Evolutionary conservation across 805 yeast species (phyloP), one percentile per base, ranked within the genome.

Genomic region (Priceomyces melissophilus): DNA sequence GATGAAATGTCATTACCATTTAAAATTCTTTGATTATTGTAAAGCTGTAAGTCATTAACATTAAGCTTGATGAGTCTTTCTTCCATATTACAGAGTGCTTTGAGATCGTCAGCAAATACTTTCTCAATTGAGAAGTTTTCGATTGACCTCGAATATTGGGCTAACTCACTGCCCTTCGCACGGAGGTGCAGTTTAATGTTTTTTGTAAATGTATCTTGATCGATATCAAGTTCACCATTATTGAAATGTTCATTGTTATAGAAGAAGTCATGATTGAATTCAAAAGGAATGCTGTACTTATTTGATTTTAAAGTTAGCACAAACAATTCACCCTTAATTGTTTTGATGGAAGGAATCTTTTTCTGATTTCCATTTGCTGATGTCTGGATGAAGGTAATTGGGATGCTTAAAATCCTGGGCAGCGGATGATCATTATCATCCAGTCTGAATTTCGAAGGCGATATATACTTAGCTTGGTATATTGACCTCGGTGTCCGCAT

Each of bases 231-330:
- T 5, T 20, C 25, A 20, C 25, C 25, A 8, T 8, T 20, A 20
- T 20, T 20, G 4, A 39, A 30, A 30, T 16, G 11, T 27, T 46
- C 32, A 33, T 58, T 60, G 36, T 53, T 53, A 46, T 57, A 65
- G 1, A 68, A 46, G 12, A 62, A 51, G 32, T 62, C 69, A 45
- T 67, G 70, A 41, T 58, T 55, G 23, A 69, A 42, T 48, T 67
- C 75, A 8, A 69, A 40, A 2, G 75, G 73, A 10, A 69, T 63
- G 2, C 69, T 63, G 17, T 50, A 46, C 36, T 58, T 55, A 10
- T 57, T 53, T 2, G 73, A 61, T 32, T 57, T 49, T 12, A 61
- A 44, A 14, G 71, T 61, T 26, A 60, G 37, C 1, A 57, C 69
- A 3, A 58, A 58, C 20, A 69, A 52, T 30, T 65, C 71, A 2